A percentile compares a stretch with the other conserved stretches of the same genome.
phyloP scores from a whole-genome alignment of 2,329 filamentous ascomycete genomes.

The Apiospora phragmitis region DNA sequence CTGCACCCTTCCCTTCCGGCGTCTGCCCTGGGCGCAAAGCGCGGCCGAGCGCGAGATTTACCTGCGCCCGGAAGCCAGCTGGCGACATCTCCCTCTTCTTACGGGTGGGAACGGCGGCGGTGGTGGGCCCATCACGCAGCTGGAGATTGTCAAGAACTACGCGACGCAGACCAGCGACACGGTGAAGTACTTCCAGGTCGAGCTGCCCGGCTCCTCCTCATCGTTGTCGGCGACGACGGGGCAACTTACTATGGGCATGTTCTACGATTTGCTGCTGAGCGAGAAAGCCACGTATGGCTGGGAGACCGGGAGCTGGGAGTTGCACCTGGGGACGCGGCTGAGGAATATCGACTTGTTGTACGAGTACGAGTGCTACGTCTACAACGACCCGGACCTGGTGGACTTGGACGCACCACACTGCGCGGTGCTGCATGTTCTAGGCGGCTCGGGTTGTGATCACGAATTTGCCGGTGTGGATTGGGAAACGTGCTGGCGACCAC shows the following conservation, averaged over 20 bases:
- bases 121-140: conserved; percentile 23
- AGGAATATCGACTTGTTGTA: conserved; percentile 21
- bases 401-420: conserved; percentile 19
- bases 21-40: conserved; percentile 20
- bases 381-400: conserved; percentile 21
- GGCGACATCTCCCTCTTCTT: conserved; percentile 21
- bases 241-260: conserved; percentile 22
- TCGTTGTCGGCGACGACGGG: neutral
- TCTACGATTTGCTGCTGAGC: conserved; percentile 23
- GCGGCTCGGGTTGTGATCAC: conserved; percentile 10
- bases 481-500: neutral
- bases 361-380: conserved; percentile 23
- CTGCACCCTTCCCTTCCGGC: conserved; percentile 22
- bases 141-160: conserved; percentile 12
- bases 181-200: conserved; percentile 23
- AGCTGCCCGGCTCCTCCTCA: conserved; percentile 17
- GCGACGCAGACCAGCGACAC: conserved; percentile 14
- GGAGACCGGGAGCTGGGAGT: conserved; percentile 24
- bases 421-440: conserved; percentile 23
- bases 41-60: conserved; percentile 14
- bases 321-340: conserved; percentile 21
- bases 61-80: conserved; percentile 23
- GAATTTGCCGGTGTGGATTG: neutral
- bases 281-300: conserved; percentile 19
- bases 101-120: too few relatives aligned